A percentile compares a stretch with the other conserved stretches of the same genome.
These are phyloP conservation scores for Hygrocybe coccinea DNA, from an alignment of 768 basidiomycete species.

Conservation along the genomic window DNA sequence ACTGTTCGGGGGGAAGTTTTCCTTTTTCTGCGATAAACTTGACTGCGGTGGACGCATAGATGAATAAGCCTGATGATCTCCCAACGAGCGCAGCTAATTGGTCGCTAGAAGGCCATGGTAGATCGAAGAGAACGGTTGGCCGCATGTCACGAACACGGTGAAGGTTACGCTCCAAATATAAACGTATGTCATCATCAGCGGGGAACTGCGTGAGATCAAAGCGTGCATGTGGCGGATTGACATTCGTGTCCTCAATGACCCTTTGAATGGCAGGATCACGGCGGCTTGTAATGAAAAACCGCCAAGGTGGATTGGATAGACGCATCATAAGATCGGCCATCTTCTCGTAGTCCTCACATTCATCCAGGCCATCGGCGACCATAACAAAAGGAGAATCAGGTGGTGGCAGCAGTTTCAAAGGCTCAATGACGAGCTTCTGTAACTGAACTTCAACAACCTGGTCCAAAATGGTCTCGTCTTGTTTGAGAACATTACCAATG, in stretches of 20 bases:
- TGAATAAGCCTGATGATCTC: conserved; percentile 25
- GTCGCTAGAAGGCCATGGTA: conserved; percentile 20
- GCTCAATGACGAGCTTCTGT: conserved; percentile 15
- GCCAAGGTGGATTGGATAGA: conserved; percentile 16
- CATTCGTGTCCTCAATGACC: conserved; percentile 1
- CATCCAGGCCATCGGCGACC: conserved; percentile 28
- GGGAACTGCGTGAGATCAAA: background rate
- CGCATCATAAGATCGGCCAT: conserved; percentile 13
- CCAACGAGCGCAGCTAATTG: conserved; percentile 15
- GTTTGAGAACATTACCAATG: conserved; percentile 8
- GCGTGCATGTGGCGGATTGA: background rate
- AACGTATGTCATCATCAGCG: conserved; percentile 15
- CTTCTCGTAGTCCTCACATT: conserved; percentile 16
- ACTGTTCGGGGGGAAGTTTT: conserved; percentile 7
- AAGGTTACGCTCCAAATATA: conserved; percentile 15
- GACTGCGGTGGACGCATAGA: conserved; percentile 25
- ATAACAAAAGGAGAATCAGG: conserved; percentile 7
- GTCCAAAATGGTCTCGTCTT: conserved; percentile 13
- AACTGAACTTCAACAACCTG: conserved; percentile 14
- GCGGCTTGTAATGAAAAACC: conserved; percentile 25
- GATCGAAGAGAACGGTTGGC: background rate
- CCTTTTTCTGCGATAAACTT: conserved; percentile 18
- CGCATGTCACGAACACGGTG: conserved; percentile 11
- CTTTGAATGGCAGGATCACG: conserved; percentile 22
- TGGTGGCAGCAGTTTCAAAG: conserved; percentile 1